Base-by-base conservation (phyloP, 371 early-diverging fungal species). In the Rhizopus stolonifer region DNA sequence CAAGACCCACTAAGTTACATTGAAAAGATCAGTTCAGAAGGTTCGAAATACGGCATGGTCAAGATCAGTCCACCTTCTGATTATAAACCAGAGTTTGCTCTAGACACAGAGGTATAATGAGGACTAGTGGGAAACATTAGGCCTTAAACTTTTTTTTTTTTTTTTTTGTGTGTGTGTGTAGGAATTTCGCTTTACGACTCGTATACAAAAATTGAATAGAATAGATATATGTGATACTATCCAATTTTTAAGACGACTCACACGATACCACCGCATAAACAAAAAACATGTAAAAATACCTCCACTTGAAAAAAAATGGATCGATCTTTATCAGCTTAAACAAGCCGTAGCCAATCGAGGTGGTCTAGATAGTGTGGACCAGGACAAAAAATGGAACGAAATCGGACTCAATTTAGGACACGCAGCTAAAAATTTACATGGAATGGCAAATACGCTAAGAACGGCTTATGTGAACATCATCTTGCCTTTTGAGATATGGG, bases 41-140 rank as follows among this genome's bases (percentile, higher is more conserved):
- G 87, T 36, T 93, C 93, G 67, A 56, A 80, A 54, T 83, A 83
- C 26, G 98, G 98, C 19, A 87, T 96, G 55, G 83, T 89, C 60
- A 98, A 98, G 72, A 89, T 98, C 56, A 83, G 95, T 29, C 98
- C 98, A 39, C 97, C 98, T 8, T 61, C 58, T 19, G 81, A 78
- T 17, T 98, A 93, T 85, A 79, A 80, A 26, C 92, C 94, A 45
- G 81, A 81, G 9, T 95, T 96, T 72, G 71, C 86, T 21, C 67
- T 95, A 39, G 91, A 96, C 53, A 87, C 89, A 29, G 78, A 90
- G 84, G 94, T 91, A 73, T 52, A 36, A 22, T 23, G 18, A 50
- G 32, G 34, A 22, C 17, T 17, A 31, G 34, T 15, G 7, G 40
- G n/a, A 26, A n/a, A 43, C n/a, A n/a, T n/a, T n/a, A 18, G 15